Evolutionary conservation across 352 stramenopile species (phyloP).

Genomic region (Lagenidium giganteum): DNA sequence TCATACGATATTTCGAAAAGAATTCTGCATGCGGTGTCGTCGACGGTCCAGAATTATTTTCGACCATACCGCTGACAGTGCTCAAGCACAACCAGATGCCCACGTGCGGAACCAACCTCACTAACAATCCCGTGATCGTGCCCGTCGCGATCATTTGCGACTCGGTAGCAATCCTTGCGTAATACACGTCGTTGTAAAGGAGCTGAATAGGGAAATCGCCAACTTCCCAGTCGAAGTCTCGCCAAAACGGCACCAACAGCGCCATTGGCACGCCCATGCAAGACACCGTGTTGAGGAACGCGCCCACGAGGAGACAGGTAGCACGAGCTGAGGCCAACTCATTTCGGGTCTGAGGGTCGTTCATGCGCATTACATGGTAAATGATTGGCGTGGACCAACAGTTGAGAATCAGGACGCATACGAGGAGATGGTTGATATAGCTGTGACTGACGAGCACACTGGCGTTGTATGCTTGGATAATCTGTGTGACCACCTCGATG

Average conservation of each 20-base stretch:
- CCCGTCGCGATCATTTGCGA: constrained; percentile 11
- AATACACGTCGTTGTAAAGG: constrained; percentile 16
- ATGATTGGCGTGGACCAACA: constrained; percentile 10
- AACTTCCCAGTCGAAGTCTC: neutral
- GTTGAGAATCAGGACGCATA: constrained; percentile 2
- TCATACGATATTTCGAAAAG: no score
- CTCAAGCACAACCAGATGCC: constrained; percentile 10
- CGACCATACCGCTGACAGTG: neutral
- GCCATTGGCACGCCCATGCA: constrained; percentile 10
- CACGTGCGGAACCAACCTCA: constrained; percentile 12
- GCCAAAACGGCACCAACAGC: constrained; percentile 12
- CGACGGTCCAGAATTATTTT: no score
- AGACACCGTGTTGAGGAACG: constrained; percentile 7
- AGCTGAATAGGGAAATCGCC: constrained; percentile 5
- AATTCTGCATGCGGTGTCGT: no score
- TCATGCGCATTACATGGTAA: no score
- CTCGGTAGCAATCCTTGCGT: constrained; percentile 9
- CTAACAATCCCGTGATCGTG: constrained; percentile 1
- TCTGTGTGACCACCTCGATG: constrained; percentile 10
- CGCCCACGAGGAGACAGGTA: constrained; percentile 7
- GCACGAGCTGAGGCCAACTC: no score
- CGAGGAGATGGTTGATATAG: constrained; percentile 3
- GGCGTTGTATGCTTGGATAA: constrained; percentile 11
- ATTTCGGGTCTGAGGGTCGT: no score
- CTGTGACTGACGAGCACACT: constrained; percentile 2